Conservation (phyloP, 2,329 filamentous ascomycete species). For the Colletotrichum sidae region DNA sequence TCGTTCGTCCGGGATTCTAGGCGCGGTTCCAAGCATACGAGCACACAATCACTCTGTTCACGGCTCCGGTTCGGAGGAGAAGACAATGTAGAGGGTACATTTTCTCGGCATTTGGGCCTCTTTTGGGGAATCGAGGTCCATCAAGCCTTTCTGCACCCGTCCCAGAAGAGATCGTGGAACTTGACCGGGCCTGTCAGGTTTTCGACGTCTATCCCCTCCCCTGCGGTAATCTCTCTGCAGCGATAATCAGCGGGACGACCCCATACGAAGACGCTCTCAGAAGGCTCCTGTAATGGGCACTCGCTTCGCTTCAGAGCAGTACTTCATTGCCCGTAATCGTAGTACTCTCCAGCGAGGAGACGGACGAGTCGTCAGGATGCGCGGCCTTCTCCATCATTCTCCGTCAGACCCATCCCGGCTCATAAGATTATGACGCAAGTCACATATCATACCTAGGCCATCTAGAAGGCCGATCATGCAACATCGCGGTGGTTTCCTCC, state of each 20-base stretch:
- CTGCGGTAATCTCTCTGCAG: no score
- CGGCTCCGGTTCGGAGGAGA: no score
- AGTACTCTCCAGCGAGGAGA: neutral
- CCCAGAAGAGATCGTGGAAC: no score
- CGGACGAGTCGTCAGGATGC: conserved; percentile 8
- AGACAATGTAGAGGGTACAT: conserved; percentile 21
- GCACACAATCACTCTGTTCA: neutral
- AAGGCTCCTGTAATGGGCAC: no score
- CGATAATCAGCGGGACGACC: no score
- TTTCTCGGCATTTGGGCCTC: conserved; percentile 5
- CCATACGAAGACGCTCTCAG: no score
- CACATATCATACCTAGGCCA: conserved; percentile 23
- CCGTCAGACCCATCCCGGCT: conserved; percentile 20
- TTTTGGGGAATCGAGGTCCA: no score
- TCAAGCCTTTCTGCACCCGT: no score
- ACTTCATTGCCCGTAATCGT: neutral
- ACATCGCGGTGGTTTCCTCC: conserved; percentile 4
- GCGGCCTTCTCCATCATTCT: conserved; percentile 1
- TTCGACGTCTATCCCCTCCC: no score
- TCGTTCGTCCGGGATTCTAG: conserved; percentile 3
- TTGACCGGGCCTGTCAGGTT: no score
- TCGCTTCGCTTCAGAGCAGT: neutral
- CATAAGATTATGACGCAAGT: conserved; percentile 29
- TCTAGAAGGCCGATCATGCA: conserved; percentile 12
- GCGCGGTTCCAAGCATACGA: neutral